Evolutionary conservation across 257 asterid species (phyloP), one percentile per base, ranked within the genome.

Genomic region (Avicennia marina): DNA sequence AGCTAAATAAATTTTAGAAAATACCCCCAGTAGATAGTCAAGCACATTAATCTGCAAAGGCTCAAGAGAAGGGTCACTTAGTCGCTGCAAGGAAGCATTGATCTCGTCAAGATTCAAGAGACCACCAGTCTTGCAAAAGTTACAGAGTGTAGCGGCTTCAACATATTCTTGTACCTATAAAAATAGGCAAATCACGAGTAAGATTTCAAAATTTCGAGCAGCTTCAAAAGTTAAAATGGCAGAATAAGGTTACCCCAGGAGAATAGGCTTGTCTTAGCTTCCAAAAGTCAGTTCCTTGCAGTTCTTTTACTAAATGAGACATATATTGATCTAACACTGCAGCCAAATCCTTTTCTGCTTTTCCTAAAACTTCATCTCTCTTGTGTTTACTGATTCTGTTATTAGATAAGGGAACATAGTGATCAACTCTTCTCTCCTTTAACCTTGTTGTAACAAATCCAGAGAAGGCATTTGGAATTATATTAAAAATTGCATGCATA

Each of bases 211-310:
- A 44, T 32, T 9, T 36, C 17, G 54, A 60, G 24, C 45, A 31
- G 50, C 39, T 11, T 31, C 17, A 7, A 53, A 6, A 24, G 59
- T 52, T 22, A 19, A 38, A 58, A 58, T 51, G 46, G 64, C 25
- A 54, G 58, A 64, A 60, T 21, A 46, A 42, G 51, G 17, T 42
- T 44, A 88, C 97, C 94, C 98, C 98, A 16, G 97, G 98, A 65
- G 97, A 88, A 69, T 91, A 88, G 56, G 98, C 95, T 67, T 90
- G 86, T 67, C 95, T 82, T 49, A 91, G 73, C 78, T 89, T 91
- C 98, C 98, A 91, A 64, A 85, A 88, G 72, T 88, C 95, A 38
- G 95, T 69, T 54, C 98, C 98, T 34, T 77, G 73, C 18, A 91
- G 87, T 79, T 88, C 97, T 75, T 80, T 84, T 11, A 78, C 87